Evolutionary conservation across 352 stramenopile species (phyloP).

Genomic region (Globisporangium yorkense): DNA sequence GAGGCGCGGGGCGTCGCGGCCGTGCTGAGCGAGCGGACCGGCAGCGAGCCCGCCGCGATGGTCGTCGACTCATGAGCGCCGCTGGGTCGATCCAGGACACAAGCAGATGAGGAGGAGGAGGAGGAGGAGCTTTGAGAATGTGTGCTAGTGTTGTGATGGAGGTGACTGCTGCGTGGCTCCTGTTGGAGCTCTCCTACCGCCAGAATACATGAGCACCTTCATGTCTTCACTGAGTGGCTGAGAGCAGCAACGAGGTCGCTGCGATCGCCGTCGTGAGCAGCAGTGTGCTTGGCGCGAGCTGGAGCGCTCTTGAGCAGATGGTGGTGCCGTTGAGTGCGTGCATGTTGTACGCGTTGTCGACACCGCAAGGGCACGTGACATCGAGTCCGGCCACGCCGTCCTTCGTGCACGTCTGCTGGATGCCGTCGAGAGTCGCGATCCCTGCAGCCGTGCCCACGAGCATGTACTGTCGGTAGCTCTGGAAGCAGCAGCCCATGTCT

Average conservation of each 20-base stretch:
- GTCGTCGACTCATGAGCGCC: constrained; percentile 31
- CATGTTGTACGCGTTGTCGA: constrained; percentile 41
- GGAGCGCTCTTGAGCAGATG: constrained; percentile 39
- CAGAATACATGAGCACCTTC: not conserved
- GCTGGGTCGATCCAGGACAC: not conserved
- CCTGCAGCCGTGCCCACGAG: constrained; percentile 44
- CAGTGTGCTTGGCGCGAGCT: not conserved
- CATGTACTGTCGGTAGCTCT: constrained; percentile 80
- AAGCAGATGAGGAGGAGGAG: not conserved
- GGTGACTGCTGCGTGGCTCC: not conserved
- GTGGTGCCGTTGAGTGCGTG: constrained; percentile 48
- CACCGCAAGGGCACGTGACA: constrained; percentile 41
- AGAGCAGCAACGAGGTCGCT: not conserved
- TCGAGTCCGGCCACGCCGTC: constrained; percentile 33
- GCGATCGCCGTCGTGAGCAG: not conserved
- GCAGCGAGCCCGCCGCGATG: constrained; percentile 23
- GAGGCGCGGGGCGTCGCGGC: constrained; percentile 25
- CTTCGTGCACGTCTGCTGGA: constrained; percentile 42
- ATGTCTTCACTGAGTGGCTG: not conserved
- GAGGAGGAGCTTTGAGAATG: not conserved
- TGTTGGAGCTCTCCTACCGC: not conserved
- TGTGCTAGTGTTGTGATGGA: not conserved
- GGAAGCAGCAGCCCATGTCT: constrained; percentile 74
- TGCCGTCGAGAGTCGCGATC: constrained; percentile 38
- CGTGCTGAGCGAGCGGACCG: constrained; percentile 26